phyloP scores from a whole-genome alignment of 2,329 filamentous ascomycete species.

The Beauveria varroae region DNA sequence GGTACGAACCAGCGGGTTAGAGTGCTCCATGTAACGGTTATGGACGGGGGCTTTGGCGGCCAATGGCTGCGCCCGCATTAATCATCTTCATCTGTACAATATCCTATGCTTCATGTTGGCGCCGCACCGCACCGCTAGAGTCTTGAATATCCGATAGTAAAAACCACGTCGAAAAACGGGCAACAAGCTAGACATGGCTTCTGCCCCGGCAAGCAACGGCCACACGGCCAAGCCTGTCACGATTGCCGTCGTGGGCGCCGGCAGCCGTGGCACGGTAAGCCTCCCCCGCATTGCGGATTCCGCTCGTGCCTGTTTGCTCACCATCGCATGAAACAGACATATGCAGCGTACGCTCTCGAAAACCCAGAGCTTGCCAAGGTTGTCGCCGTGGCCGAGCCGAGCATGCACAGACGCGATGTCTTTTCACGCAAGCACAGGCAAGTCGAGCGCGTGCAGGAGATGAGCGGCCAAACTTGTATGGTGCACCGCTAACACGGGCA shows the following conservation, averaged over 20 bases:
- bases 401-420: conserved; percentile 7
- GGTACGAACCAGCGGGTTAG: neutral
- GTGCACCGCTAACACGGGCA: neutral
- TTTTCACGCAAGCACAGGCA: conserved; percentile 12
- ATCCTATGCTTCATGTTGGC: neutral
- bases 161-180: too few species aligned
- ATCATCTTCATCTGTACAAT: neutral
- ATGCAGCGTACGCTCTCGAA: conserved; percentile 13
- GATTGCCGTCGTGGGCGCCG: conserved; percentile 14
- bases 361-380: conserved; percentile 13
- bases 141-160: neutral
- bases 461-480: too few species aligned
- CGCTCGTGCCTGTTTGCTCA: neutral
- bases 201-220: neutral
- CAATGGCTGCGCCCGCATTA: conserved; percentile 8
- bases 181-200: neutral
- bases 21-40: conserved; percentile 6
- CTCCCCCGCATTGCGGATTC: neutral
- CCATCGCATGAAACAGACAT: conserved; percentile 4
- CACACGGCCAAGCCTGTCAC: conserved; percentile 6
- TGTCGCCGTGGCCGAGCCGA: conserved; percentile 13
- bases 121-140: neutral
- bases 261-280: conserved; percentile 13
- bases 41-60: neutral
- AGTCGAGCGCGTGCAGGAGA: neutral